Conservation (phyloP, 306 rosid genomes). For the Sicyos edulis region DNA sequence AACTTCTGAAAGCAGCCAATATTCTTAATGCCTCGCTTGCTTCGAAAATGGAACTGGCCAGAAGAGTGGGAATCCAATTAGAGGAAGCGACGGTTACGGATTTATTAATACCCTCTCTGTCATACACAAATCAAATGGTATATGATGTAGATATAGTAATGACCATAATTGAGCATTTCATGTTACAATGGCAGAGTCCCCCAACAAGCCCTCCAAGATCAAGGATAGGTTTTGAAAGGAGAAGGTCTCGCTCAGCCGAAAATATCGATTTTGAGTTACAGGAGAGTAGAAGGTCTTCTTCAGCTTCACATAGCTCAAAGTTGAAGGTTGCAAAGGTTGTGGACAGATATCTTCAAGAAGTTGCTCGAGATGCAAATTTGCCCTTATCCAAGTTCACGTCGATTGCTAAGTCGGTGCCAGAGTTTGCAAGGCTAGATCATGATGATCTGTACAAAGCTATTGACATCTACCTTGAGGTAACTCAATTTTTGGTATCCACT, state of each 20-base stretch:
- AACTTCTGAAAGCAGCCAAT: constrained; percentile 81
- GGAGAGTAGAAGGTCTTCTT: constrained; percentile 88
- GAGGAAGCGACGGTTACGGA: constrained; percentile 77
- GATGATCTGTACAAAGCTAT: constrained; percentile 94
- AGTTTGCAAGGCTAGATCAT: constrained; percentile 87
- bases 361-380: constrained; percentile 70
- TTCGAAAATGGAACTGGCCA: constrained; percentile 74
- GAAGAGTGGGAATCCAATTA: constrained; percentile 69
- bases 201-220: constrained; percentile 87
- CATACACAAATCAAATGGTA: constrained; percentile 36
- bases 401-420: constrained; percentile 78
- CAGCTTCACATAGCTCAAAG: constrained; percentile 88
- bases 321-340: constrained; percentile 85
- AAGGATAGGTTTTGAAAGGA: constrained; percentile 49
- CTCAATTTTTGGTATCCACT: neutral
- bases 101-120: constrained; percentile 66
- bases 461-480: constrained; percentile 90
- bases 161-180: constrained; percentile 55
- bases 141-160: constrained; percentile 75
- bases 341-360: constrained; percentile 80
- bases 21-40: constrained; percentile 77
- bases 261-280: constrained; percentile 81
- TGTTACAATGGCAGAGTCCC: constrained; percentile 82
- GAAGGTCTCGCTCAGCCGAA: constrained; percentile 93
- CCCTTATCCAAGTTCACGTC: constrained; percentile 62